phyloP scores from a whole-genome alignment of 495 filamentous ascomycete genomes.

The Talaromyces liani region DNA sequence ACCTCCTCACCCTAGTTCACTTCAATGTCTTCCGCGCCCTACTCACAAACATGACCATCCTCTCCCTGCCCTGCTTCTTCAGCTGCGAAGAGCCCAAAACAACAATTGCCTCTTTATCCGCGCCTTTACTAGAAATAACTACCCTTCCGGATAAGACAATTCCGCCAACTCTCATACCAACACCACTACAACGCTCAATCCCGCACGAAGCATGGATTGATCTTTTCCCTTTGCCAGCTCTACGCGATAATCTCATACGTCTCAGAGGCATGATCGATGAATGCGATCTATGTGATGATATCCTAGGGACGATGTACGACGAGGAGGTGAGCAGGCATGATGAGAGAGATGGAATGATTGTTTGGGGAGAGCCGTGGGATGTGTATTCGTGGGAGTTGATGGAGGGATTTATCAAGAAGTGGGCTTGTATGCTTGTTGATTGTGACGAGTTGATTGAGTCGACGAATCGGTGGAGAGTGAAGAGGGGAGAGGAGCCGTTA shows the following conservation, averaged over 20 bases:
- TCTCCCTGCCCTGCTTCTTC: slow-evolving; percentile 13
- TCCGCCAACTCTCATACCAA: slow-evolving; percentile 10
- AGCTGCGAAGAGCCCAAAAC: slow-evolving; percentile 9
- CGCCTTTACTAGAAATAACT: slow-evolving; percentile 15
- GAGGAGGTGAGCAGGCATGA: slow-evolving; percentile 12
- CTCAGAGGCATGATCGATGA: slow-evolving; percentile 13
- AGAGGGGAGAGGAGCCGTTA: slow-evolving; percentile 18
- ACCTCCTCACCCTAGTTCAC: slow-evolving; percentile 18
- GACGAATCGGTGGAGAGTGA: slow-evolving; percentile 33
- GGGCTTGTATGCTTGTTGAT: slow-evolving; percentile 32
- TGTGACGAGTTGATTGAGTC: slow-evolving; percentile 24
- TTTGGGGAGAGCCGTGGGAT: slow-evolving; percentile 26
- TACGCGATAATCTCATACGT: slow-evolving; percentile 25
- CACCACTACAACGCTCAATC: slow-evolving; percentile 6
- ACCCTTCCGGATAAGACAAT: not conserved
- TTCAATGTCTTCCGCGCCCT: slow-evolving; percentile 70
- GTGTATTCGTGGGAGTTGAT: slow-evolving; percentile 32
- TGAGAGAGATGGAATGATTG: slow-evolving; percentile 15
- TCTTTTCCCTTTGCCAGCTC: slow-evolving; percentile 21
- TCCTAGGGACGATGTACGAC: slow-evolving; percentile 16
- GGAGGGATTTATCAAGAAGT: slow-evolving; percentile 38
- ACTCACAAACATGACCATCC: slow-evolving; percentile 15
- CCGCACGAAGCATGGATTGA: slow-evolving; percentile 22
- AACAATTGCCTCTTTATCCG: not conserved
- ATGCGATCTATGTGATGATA: slow-evolving; percentile 17